phyloP scores from a whole-genome alignment of 768 basidiomycete genomes.

The Amanita polypyramis region DNA sequence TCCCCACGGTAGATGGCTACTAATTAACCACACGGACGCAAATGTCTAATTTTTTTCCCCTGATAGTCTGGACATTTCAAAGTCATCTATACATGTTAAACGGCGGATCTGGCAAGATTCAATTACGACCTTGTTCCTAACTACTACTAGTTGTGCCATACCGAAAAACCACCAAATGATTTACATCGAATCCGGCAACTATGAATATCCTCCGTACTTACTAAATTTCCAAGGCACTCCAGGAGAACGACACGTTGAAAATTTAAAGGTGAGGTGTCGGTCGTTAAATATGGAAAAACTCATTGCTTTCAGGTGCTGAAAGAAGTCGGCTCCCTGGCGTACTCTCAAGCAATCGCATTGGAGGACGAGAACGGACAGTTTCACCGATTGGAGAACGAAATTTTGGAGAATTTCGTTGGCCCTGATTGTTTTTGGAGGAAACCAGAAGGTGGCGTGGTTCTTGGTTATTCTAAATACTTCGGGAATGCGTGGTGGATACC shows the following conservation, averaged over 20 bases:
- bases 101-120: slow-evolving; percentile 78
- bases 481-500: slow-evolving; percentile 77
- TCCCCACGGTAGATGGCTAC: slow-evolving; percentile 46
- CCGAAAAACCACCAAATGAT: slow-evolving; percentile 44
- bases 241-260: slow-evolving; percentile 67
- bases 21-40: neutral
- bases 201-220: slow-evolving; percentile 60
- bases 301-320: slow-evolving; percentile 51
- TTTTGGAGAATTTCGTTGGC: slow-evolving; percentile 49
- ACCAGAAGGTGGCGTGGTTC: slow-evolving; percentile 16
- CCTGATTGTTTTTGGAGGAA: slow-evolving; percentile 67
- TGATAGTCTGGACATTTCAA: slow-evolving; percentile 45
- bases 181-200: slow-evolving; percentile 47
- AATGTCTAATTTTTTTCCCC: neutral
- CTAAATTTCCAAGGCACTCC: slow-evolving; percentile 52
- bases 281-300: too few species aligned
- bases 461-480: slow-evolving; percentile 41
- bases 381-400: slow-evolving; percentile 34
- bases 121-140: slow-evolving; percentile 55
- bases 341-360: slow-evolving; percentile 40
- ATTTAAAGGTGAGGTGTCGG: slow-evolving; percentile 46
- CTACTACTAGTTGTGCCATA: slow-evolving; percentile 47
- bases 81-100: slow-evolving; percentile 47
- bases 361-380: slow-evolving; percentile 40
- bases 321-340: slow-evolving; percentile 50